Base-by-base conservation (phyloP, 179 eudicot species). In the Actinidia arguta region DNA sequence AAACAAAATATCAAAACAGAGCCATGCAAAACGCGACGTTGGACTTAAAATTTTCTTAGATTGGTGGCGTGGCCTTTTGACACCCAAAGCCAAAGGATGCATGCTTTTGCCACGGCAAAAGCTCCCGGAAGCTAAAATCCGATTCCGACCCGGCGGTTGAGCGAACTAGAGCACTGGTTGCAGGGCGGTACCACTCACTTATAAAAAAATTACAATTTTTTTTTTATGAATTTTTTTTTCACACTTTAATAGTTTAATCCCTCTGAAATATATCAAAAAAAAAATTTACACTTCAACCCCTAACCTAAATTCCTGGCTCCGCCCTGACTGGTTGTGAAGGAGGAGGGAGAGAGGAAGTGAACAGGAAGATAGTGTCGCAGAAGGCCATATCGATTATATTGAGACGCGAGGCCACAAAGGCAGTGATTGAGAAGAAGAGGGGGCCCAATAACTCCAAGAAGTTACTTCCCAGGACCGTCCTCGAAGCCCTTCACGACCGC, bases 401-500 rank as follows among this genome's bases (percentile, higher is more conserved):
- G 54, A 85, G 99, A 81, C 90, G 99, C 47, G 99, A 95, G 69
- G 99, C 99, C 18, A 93, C 99, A 0, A 95, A 94, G 78, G 97
- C 95, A 24, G 93, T 95, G 0, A 89, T 95, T 67, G 98, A 95
- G 90, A 94, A 92, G 90, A 92, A 88, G 85, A 91, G 89, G 69
- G 97, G 94, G 13, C 86, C 85, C 55, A 84, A 14, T 16, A 91
- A 90, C 44, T 89, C 93, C 14, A 93, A 90, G 87, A 89, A 86
- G 68, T 82, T 95, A 27, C 85, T 95, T 83, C 99, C 98, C 0
- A 83, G 93, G 73, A 94, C 99, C 82, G 94, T 95, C 18, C 94
- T 95, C 58, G 98, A 95, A 90, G 92, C 99, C 59, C 92, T 95
- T 62, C 98, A 95, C 83, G 99, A 95, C 24, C 90, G 98, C 9